phyloP scores from a whole-genome alignment of 208 protist genomes.

The Leishmania martiniquensis region DNA sequence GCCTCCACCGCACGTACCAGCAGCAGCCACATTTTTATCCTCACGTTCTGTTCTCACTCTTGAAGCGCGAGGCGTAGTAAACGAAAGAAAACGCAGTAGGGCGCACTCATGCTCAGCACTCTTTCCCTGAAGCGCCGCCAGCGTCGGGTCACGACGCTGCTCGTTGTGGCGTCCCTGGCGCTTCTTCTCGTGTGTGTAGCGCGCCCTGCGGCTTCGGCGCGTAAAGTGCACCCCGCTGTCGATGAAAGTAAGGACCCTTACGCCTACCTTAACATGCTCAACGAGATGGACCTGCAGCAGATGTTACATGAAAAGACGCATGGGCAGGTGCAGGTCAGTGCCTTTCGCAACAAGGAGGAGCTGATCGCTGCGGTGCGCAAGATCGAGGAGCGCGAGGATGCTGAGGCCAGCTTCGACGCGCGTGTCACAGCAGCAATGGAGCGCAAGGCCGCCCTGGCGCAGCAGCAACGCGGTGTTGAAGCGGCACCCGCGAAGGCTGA shows the following conservation, averaged over 20 bases:
- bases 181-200: background rate
- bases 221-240: background rate
- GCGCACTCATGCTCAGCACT: background rate
- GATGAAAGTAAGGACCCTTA: conserved; percentile 27
- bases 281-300: conserved; percentile 49
- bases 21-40: background rate
- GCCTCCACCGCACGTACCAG: background rate
- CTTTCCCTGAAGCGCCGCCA: background rate
- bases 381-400: conserved; percentile 45
- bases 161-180: background rate
- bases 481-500: conserved; percentile 3
- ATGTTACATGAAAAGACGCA: conserved; percentile 58
- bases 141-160: background rate
- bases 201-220: background rate
- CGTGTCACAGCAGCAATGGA: conserved; percentile 27
- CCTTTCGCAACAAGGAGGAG: conserved; percentile 32
- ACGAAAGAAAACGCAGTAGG: background rate
- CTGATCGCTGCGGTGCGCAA: conserved; percentile 44
- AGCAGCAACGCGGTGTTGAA: conserved; percentile 1
- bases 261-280: conserved; percentile 55
- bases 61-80: background rate
- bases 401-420: conserved; percentile 28
- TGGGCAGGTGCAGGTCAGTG: conserved; percentile 19
- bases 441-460: conserved; percentile 20
- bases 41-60: conserved; percentile 1